Conservation (phyloP, 371 early-diverging fungal species). For the Mortierella sp. region DNA sequence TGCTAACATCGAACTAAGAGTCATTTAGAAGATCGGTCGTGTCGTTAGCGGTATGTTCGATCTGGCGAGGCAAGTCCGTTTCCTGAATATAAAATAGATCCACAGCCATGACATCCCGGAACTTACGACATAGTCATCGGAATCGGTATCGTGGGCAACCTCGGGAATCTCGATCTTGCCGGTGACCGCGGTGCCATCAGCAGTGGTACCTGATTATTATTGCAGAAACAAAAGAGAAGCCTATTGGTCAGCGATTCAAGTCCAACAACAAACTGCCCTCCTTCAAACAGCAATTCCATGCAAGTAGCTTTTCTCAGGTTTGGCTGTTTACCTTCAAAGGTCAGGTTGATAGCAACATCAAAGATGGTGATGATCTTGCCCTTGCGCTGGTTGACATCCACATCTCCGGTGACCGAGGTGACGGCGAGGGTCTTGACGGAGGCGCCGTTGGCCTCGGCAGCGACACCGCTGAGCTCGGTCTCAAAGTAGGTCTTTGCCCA, state of each 20-base stretch:
- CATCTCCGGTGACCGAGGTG: slow-evolving; percentile 83
- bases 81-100: neutral
- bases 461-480: slow-evolving; percentile 61
- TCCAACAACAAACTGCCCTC: neutral
- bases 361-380: slow-evolving; percentile 91
- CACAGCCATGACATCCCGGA: neutral
- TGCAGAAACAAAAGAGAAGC: neutral
- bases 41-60: neutral
- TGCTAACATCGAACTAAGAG: slow-evolving; percentile 80
- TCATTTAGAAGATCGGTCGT: neutral
- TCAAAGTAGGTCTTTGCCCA: slow-evolving; percentile 90
- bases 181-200: slow-evolving; percentile 75
- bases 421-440: slow-evolving; percentile 71
- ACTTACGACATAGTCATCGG: slow-evolving; percentile 84
- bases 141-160: slow-evolving; percentile 90
- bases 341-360: slow-evolving; percentile 81
- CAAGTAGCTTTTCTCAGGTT: neutral
- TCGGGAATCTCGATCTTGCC: slow-evolving; percentile 93
- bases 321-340: slow-evolving; percentile 75
- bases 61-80: neutral
- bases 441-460: slow-evolving; percentile 63
- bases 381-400: slow-evolving; percentile 93
- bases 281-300: neutral
- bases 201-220: slow-evolving; percentile 63
- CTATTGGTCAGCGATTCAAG: slow-evolving; percentile 7